Conservation (phyloP, 2,329 filamentous ascomycete species). For the Emmonsiellopsis sp. region DNA sequence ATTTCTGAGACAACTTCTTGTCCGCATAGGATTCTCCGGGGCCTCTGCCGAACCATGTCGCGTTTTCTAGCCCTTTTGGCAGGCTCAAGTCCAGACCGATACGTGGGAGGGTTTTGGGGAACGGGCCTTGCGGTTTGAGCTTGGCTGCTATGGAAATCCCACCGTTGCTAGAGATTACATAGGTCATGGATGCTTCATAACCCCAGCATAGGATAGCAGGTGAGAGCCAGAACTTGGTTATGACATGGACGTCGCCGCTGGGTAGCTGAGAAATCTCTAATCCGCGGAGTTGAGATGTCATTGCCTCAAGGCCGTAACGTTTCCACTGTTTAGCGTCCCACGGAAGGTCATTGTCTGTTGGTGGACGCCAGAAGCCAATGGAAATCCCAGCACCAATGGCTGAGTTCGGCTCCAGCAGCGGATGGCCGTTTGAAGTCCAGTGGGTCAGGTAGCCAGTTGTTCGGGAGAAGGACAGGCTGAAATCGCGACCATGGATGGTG, state of each 20-base stretch:
- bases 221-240: slow-evolving; percentile 12
- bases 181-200: slow-evolving; percentile 10
- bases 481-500: slow-evolving; percentile 37
- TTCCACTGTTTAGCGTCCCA: slow-evolving; percentile 19
- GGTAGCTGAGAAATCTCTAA: slow-evolving; percentile 6
- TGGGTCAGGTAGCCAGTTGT: slow-evolving; percentile 4
- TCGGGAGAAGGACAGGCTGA: slow-evolving; percentile 22
- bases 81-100: slow-evolving; percentile 15
- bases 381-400: slow-evolving; percentile 8
- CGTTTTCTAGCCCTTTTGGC: slow-evolving; percentile 8
- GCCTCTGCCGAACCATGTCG: slow-evolving; percentile 18
- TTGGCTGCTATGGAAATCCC: slow-evolving; percentile 6
- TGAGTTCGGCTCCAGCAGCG: slow-evolving; percentile 1
- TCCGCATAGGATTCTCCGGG: slow-evolving; percentile 20
- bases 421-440: slow-evolving; percentile 3
- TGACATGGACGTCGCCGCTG: slow-evolving; percentile 6
- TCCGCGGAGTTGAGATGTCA: slow-evolving; percentile 12
- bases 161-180: slow-evolving; percentile 11
- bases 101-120: slow-evolving; percentile 12
- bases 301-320: slow-evolving; percentile 15
- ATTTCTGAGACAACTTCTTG: slow-evolving; percentile 16
- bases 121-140: slow-evolving; percentile 10
- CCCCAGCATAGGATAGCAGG: slow-evolving; percentile 19
- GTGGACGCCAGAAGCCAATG: slow-evolving; percentile 24
- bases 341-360: slow-evolving; percentile 24